These are phyloP conservation scores for Mortierella sp. DNA, from an alignment of 371 early-diverging fungal species.

Conservation along the genomic window DNA sequence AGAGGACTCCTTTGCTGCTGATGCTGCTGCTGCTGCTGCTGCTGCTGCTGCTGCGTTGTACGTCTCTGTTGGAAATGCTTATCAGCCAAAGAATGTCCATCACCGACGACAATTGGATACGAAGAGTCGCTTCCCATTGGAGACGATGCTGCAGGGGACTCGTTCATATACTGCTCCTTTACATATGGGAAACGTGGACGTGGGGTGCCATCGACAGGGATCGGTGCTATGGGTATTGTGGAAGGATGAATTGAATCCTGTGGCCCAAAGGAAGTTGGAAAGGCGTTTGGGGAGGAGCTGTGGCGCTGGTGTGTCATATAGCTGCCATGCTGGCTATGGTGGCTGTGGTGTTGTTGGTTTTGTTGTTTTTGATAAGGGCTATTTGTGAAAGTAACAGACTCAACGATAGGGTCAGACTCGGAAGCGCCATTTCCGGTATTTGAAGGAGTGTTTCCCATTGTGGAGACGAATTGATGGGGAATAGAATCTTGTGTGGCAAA, in stretches of 20 bases:
- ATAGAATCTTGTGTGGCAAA: not conserved
- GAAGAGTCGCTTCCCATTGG: conserved; percentile 39
- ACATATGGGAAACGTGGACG: conserved; percentile 42
- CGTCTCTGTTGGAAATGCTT: conserved; percentile 13
- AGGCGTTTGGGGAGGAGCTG: conserved; percentile 34
- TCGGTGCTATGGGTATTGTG: conserved; percentile 53
- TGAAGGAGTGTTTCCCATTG: conserved; percentile 54
- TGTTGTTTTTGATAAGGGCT: conserved; percentile 37
- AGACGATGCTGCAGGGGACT: conserved; percentile 50
- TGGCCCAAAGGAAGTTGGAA: conserved; percentile 26
- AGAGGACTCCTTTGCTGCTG: conserved; percentile 11
- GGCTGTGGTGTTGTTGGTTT: conserved; percentile 21
- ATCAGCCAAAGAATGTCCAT: conserved; percentile 18
- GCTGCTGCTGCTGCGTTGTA: conserved; percentile 10
- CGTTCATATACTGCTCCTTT: conserved; percentile 41
- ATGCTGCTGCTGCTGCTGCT: conserved; percentile 22
- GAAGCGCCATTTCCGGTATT: conserved; percentile 18
- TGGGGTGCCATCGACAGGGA: conserved; percentile 29
- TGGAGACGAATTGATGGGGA: not conserved
- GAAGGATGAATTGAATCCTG: conserved; percentile 48
- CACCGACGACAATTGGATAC: conserved; percentile 23
- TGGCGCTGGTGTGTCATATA: conserved; percentile 42
- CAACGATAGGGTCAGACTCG: conserved; percentile 33
- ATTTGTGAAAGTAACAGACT: conserved; percentile 51
- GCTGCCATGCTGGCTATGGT: conserved; percentile 14